A percentile compares a stretch with the other conserved stretches of the same genome.
These are phyloP conservation scores for Macroventuria anomochaeta DNA, from an alignment of 2,329 filamentous ascomycete genomes.

Conservation along the genomic window DNA sequence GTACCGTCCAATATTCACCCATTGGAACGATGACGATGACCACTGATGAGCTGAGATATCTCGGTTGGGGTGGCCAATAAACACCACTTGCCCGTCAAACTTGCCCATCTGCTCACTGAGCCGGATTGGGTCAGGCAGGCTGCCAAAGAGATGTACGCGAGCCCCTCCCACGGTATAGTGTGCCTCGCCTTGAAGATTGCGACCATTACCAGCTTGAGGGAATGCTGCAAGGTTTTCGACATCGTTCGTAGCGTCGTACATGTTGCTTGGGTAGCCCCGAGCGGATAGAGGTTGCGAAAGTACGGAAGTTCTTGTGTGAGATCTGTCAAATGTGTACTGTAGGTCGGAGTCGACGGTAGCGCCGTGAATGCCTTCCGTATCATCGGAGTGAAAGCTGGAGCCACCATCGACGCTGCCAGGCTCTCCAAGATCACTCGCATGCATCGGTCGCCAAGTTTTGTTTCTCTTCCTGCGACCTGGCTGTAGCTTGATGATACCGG, in stretches of 20 bases:
- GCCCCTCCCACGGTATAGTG: background rate
- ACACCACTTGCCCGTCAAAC: constrained; percentile 53
- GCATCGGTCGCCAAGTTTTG: constrained; percentile 35
- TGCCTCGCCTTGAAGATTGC: background rate
- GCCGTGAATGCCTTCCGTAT: background rate
- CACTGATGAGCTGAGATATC: constrained; percentile 58
- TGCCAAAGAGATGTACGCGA: constrained; percentile 51
- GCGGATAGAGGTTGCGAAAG: background rate
- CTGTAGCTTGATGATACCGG: constrained; percentile 32
- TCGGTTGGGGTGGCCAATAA: constrained; percentile 56
- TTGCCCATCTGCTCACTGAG: constrained; percentile 41
- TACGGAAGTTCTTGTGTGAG: background rate
- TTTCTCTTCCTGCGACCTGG: constrained; percentile 26
- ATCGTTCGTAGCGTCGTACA: background rate
- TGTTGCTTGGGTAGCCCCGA: background rate
- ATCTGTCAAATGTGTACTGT: background rate
- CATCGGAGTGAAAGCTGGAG: background rate
- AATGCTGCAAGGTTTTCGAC: background rate
- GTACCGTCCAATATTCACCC: constrained; percentile 55
- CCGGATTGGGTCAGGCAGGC: constrained; percentile 51
- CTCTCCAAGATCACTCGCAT: constrained; percentile 26
- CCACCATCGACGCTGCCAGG: constrained; percentile 5
- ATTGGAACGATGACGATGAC: constrained; percentile 49
- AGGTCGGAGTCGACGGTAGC: too few species aligned
- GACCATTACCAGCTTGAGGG: background rate